phyloP scores from a whole-genome alignment of 2,329 filamentous ascomycete genomes.

The Pseudogymnoascus verrucosus region DNA sequence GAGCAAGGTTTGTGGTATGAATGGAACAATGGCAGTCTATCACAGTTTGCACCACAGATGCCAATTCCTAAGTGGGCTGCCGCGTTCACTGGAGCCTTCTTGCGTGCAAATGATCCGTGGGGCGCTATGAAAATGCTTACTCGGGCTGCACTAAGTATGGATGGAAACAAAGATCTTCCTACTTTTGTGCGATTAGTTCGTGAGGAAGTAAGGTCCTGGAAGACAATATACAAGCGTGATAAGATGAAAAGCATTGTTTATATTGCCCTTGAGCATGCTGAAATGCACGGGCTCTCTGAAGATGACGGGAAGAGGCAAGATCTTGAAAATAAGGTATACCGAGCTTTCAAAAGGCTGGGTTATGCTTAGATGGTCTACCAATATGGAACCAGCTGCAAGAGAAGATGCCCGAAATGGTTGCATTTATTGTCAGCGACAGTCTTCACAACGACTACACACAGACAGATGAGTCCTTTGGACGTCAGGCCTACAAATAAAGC shows the following conservation, averaged over 20 bases:
- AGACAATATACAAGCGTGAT: background rate
- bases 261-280: background rate
- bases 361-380: background rate
- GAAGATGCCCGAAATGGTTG: background rate
- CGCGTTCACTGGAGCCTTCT: background rate
- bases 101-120: background rate
- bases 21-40: background rate
- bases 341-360: background rate
- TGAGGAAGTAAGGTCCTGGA: background rate
- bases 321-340: background rate
- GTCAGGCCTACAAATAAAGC: background rate
- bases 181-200: background rate
- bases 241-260: background rate
- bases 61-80: background rate
- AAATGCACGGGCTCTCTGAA: background rate
- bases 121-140: background rate
- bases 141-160: background rate
- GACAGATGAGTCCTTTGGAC: background rate
- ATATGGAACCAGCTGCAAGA: background rate
- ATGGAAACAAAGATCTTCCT: background rate
- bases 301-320: background rate
- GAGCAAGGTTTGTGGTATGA: background rate
- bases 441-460: background rate
- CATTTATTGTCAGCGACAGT: background rate
- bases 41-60: background rate